These are phyloP conservation scores for Salvia splendens DNA, from an alignment of 257 asterid genomes.

Conservation along the genomic window DNA sequence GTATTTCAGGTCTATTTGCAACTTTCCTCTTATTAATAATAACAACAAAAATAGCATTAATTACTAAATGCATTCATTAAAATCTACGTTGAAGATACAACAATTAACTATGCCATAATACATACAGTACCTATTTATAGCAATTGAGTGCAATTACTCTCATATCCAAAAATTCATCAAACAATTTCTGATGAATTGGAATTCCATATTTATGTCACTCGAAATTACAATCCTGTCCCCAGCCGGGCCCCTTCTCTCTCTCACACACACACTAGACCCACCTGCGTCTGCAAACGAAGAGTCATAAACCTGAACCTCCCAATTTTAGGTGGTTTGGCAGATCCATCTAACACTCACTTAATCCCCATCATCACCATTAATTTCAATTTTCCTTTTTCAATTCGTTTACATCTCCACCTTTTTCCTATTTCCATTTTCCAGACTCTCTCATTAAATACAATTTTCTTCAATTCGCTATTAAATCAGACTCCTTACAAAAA, in stretches of 20 bases:
- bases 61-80: too few species aligned
- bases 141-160: background rate
- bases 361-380: constrained; percentile 3
- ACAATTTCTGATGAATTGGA: background rate
- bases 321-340: constrained; percentile 46
- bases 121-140: too few species aligned
- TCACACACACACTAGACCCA: background rate
- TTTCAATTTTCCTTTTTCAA: background rate
- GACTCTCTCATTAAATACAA: background rate
- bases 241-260: background rate
- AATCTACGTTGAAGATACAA: too few species aligned
- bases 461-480: constrained; percentile 2
- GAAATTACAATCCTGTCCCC: background rate
- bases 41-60: too few species aligned
- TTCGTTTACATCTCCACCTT: background rate
- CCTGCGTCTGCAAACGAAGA: constrained; percentile 24
- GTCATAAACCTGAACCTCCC: constrained; percentile 27
- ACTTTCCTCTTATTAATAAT: too few species aligned
- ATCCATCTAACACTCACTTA: constrained; percentile 41
- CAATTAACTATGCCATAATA: too few species aligned
- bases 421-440: background rate
- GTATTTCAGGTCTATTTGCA: too few species aligned
- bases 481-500: too few species aligned
- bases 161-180: background rate
- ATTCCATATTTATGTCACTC: background rate